Percentiles rank a stretch among this genome's conserved stretches.
phyloP scores from a whole-genome alignment of 495 filamentous ascomycete species.

The Staphylotrichum longicolle region DNA sequence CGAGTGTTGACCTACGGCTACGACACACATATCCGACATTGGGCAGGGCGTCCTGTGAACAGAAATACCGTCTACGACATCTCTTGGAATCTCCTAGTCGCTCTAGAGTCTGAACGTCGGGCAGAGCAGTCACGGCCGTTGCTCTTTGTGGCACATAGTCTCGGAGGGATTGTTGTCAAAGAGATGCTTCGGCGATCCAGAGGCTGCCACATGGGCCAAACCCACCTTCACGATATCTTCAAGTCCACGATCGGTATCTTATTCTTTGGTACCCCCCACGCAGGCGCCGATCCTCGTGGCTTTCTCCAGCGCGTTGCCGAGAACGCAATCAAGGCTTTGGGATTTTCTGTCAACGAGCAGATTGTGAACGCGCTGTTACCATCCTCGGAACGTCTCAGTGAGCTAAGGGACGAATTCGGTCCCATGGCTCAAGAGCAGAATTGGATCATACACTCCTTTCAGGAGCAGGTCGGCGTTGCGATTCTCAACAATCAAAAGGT shows the following conservation, averaged over 20 bases:
- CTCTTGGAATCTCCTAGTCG: conserved; percentile 37
- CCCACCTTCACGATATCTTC: conserved; percentile 30
- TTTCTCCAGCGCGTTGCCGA: conserved; percentile 20
- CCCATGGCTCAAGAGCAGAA: conserved; percentile 26
- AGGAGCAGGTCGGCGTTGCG: conserved; percentile 31
- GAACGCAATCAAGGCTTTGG: conserved; percentile 23
- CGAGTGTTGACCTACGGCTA: conserved; percentile 54
- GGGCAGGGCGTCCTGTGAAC: conserved; percentile 25
- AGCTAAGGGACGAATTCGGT: conserved; percentile 36
- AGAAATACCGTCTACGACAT: conserved; percentile 39
- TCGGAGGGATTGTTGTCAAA: conserved; percentile 54
- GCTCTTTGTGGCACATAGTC: conserved; percentile 52
- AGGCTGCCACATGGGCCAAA: conserved; percentile 16
- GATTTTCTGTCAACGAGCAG: conserved; percentile 29
- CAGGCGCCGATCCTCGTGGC: conserved; percentile 34
- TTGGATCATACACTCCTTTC: conserved; percentile 41
- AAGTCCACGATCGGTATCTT: conserved; percentile 40
- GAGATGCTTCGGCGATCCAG: conserved; percentile 37
- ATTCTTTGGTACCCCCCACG: conserved; percentile 48
- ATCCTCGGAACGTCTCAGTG: conserved; percentile 31
- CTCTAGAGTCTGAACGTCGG: conserved; percentile 34
- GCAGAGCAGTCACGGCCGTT: conserved; percentile 33
- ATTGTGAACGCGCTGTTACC: conserved; percentile 34
- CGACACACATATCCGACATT: conserved; percentile 41
- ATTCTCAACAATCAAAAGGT: conserved; percentile 29